Evolutionary conservation across 441 rosid genomes (phyloP), one percentile per base, ranked within the genome.

Genomic region (Isatis lusitanica): DNA sequence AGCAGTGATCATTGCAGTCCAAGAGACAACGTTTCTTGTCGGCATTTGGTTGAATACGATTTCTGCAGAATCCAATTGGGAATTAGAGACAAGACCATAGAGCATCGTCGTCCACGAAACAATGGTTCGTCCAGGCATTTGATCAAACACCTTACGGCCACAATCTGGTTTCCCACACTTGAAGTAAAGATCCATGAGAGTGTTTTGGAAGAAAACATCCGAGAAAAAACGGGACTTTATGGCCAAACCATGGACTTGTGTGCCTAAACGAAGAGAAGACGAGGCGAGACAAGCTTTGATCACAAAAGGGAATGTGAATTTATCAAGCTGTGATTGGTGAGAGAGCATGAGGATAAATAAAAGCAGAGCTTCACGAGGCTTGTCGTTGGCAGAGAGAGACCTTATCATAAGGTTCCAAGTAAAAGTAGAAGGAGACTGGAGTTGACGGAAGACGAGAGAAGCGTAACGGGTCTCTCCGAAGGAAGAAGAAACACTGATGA

Each of bases 341-440:
- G 73, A 69, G 60, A 86, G 74, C 92, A 89, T 89, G 38, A 77
- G 79, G 42, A 87, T 85, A 68, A 83, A 89, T 44, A 89, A 61
- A 26, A 82, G 71, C 12, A 91, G 73, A 48, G 94, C 94, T 72
- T 85, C 75, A 6, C 15, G 76, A 36, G 91, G 74, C 24, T 42
- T 66, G 53, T 74, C 81, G 72, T 80, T 74, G 1, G 63, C n/a
- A 28, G 80, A 79, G 68, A 81, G 83, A 13, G 84, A 81, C 31
- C 94, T 74, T 75, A 89, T 84, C 92, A 85, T 80, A 53, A 91
- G 79, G 78, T 91, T 91, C 92, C 92, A 91, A 69, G 92, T 87
- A 26, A 83, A 91, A 0, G 85, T 76, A 1, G 65, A 39, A 1
- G 82, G 86, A 71, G 44, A 39, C 0, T 51, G 80, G 13, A 86